Base-by-base conservation (phyloP, 192 early-diverging fungal genomes). In the Rhizoclosmatium sp. region DNA sequence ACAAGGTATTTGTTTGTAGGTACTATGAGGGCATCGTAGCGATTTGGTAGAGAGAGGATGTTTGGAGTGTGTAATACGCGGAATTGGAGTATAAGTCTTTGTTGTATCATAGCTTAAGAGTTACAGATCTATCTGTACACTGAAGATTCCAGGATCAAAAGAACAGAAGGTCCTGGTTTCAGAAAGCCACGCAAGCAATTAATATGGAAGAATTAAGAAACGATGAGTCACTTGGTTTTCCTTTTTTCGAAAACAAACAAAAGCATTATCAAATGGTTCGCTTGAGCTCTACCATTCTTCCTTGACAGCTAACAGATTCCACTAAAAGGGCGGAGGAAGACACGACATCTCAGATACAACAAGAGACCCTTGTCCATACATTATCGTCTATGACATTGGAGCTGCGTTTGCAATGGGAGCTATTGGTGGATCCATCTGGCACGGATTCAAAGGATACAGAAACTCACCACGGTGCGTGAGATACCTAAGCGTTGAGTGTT, bases 391-490 rank as follows among this genome's bases (percentile, higher is more conserved):
- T 73, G 89, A 88, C 70, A 60, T 90, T 56, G 89, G 87, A 42
- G 78, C 84, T 69, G 87, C 85, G 21, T 99, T 99, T 82, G 93
- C 92, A 74, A 96, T 99, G 95, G 98, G 98, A 61, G 94, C 94
- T 31, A 91, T 99, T 59, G 96, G 96, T 78, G 96, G 97, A 65
- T 93, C 95, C 81, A 91, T 97, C 67, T 98, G 95, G 95, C 94
- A 99, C 87, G 94, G 93, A 75, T 96, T 98, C 87, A 98, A 99
- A 81, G 98, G 98, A 31, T 97, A 96, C 84, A 95, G 96, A 82
- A 97, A 99, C 88, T 97, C 97, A 46, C 98, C 98, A 54, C 60
- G 78, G 75, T 67, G 12, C 54, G 69, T 14, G 14, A 19, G 5
- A 14, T 54, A 31, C 12, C 47, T 7, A 16, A 10, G 0, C 21